A percentile compares a stretch with the other conserved stretches of the same genome.
phyloP scores from a whole-genome alignment of 371 early-diverging fungal genomes.

The Lichtheimia hyalospora region DNA sequence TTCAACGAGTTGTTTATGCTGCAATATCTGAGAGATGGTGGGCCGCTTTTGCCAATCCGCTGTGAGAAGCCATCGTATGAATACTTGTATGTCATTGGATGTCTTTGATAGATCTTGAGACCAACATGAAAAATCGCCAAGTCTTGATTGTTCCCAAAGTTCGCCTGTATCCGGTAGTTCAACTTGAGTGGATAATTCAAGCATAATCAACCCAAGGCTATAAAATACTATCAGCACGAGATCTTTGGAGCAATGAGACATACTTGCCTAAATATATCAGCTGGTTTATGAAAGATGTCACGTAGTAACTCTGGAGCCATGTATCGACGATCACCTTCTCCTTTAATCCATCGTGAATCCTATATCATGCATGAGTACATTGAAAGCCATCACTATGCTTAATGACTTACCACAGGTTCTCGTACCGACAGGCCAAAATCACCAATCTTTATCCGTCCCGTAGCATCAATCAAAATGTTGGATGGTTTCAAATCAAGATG shows the following conservation, averaged over 20 bases:
- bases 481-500: constrained; percentile 92
- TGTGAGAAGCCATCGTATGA: constrained; percentile 13
- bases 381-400: not conserved
- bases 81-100: constrained; percentile 9
- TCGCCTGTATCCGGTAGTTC: constrained; percentile 84
- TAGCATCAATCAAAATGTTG: constrained; percentile 74
- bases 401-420: constrained; percentile 53
- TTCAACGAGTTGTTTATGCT: constrained; percentile 2
- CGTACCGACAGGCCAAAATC: constrained; percentile 87
- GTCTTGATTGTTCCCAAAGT: constrained; percentile 82
- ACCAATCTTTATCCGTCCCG: constrained; percentile 73
- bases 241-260: not conserved
- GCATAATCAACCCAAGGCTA: constrained; percentile 88
- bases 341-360: constrained; percentile 37
- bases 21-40: constrained; percentile 14
- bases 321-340: constrained; percentile 95
- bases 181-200: constrained; percentile 84
- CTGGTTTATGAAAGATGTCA: constrained; percentile 74
- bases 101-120: constrained; percentile 1
- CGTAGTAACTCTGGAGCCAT: constrained; percentile 92
- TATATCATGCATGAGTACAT: not conserved
- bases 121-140: constrained; percentile 68
- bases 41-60: constrained; percentile 11
- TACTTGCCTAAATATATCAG: constrained; percentile 86
- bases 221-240: not conserved